These are phyloP conservation scores for Marchantia paleacea DNA, from an alignment of 225 moss, liverwort and hornwort species.

Conservation along the genomic window DNA sequence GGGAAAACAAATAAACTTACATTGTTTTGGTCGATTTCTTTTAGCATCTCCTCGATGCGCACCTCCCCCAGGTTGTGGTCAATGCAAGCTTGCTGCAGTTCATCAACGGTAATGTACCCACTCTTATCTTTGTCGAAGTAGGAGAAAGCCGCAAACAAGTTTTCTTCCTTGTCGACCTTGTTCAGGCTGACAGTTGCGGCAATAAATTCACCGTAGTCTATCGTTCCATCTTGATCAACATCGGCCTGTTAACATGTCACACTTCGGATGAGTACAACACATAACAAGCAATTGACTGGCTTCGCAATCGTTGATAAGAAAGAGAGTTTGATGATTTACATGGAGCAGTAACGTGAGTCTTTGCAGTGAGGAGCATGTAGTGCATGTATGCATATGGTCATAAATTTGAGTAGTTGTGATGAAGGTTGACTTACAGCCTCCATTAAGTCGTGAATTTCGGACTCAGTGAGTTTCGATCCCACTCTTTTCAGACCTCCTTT, in stretches of 20 bases:
- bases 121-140: conserved; percentile 25
- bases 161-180: conserved; percentile 20
- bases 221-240: conserved; percentile 21
- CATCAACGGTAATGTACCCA: conserved; percentile 24
- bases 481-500: conserved; percentile 16
- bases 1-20: conserved; percentile 14
- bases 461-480: conserved; percentile 24
- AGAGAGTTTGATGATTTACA: too few relatives aligned
- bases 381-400: too few relatives aligned
- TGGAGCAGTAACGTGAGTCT: too few relatives aligned
- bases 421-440: conserved; percentile 20
- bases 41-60: conserved; percentile 11
- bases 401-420: too few relatives aligned
- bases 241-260: conserved; percentile 11
- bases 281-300: not conserved
- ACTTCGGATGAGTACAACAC: not conserved
- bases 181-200: conserved; percentile 17
- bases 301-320: too few relatives aligned
- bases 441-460: conserved; percentile 20
- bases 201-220: conserved; percentile 24
- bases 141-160: conserved; percentile 22
- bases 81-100: conserved; percentile 20
- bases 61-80: conserved; percentile 21
- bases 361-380: too few relatives aligned
- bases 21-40: conserved; percentile 19